A percentile compares a stretch with the other conserved stretches of the same genome.
Conservation (phyloP, 805 yeast genomes). For the Yarrowia yakushimensis region DNA sequence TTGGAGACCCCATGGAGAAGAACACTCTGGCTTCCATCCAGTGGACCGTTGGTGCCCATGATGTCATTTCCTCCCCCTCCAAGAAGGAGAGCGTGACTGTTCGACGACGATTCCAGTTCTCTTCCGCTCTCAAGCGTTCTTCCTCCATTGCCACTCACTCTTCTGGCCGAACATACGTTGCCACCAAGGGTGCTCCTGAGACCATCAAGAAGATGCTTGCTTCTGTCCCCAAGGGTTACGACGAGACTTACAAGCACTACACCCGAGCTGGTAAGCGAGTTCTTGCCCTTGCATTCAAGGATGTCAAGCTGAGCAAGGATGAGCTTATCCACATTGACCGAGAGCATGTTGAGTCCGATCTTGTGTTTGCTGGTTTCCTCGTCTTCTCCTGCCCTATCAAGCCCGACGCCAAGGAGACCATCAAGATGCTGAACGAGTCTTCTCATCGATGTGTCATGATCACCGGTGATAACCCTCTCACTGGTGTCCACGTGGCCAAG, state of each 20-base stretch:
- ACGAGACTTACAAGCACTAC: slow-evolving; percentile 78
- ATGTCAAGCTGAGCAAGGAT: slow-evolving; percentile 50
- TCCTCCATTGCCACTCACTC: slow-evolving; percentile 67
- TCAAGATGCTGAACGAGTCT: slow-evolving; percentile 89
- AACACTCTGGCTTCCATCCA: slow-evolving; percentile 85
- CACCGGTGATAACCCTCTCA: slow-evolving; percentile 97
- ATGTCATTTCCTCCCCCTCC: slow-evolving; percentile 52
- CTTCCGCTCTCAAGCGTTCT: slow-evolving; percentile 92
- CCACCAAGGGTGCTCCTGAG: slow-evolving; percentile 98
- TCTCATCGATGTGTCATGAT: slow-evolving; percentile 96
- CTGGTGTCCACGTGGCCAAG: slow-evolving; percentile 96
- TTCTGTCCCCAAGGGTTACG: slow-evolving; percentile 73
- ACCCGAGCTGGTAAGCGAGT: slow-evolving; percentile 97
- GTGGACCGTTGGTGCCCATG: slow-evolving; percentile 80
- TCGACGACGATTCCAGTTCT: slow-evolving; percentile 92
- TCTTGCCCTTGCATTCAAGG: slow-evolving; percentile 86
- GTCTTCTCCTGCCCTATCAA: slow-evolving; percentile 98
- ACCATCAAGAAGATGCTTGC: slow-evolving; percentile 76
- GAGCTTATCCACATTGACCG: slow-evolving; percentile 62
- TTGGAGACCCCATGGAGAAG: slow-evolving; percentile 99
- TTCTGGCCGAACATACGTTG: slow-evolving; percentile 58
- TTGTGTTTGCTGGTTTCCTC: slow-evolving; percentile 85
- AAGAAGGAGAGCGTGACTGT: slow-evolving; percentile 55
- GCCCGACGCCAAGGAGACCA: slow-evolving; percentile 84
- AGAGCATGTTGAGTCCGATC: slow-evolving; percentile 67